Base-by-base conservation (phyloP, 352 stramenopile genomes). In the Paralagenidium karlingii region DNA sequence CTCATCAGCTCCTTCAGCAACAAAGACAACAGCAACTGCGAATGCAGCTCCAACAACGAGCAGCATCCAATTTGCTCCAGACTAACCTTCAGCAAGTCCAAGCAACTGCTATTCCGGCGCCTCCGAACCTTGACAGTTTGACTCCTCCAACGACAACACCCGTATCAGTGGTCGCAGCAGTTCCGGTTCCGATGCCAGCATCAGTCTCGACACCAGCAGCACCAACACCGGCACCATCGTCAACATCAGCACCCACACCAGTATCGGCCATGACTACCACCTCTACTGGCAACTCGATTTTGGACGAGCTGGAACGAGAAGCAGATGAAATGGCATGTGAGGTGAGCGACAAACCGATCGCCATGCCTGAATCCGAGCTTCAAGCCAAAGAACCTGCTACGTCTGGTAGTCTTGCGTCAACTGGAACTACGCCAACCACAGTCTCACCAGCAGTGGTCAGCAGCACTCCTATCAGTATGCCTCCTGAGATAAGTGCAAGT, bases 311-410 rank as follows among this genome's bases (percentile, higher is more conserved):
- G 20, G 78, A 92, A 33, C 69, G 78, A 12, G 78, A 92, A 37
- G 74, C 78, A 1, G 67, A 92, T 47, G 78, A 92, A 44, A 92
- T 92, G 78, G 78, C 78, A 1, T 82, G 85, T 38, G 68, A 73
- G 12, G 53, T 88, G 13, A 87, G 59, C 38, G 78, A 92, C 27
- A 61, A 89, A 38, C 75, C 78, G 1, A 49, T 92, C 9, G 76
- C 73, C 5, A 92, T 92, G 78, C 73, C 75, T 7, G 67, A 84
- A 28, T 81, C 74, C 0, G 78, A 92, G 47, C 50, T 88, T 12
- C 73, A 88, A 58, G 42, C 29, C 13, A 33, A 13, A n/a, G n/a
- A n/a, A n/a, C n/a, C n/a, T n/a, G n/a, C n/a, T n/a, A n/a, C n/a
- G n/a, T n/a, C n/a, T n/a, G n/a, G n/a, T n/a, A n/a, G n/a, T n/a